Evolutionary conservation across 768 basidiomycete genomes (phyloP), one percentile per base, ranked within the genome.

Genomic region (Punctularia strigosozonata): DNA sequence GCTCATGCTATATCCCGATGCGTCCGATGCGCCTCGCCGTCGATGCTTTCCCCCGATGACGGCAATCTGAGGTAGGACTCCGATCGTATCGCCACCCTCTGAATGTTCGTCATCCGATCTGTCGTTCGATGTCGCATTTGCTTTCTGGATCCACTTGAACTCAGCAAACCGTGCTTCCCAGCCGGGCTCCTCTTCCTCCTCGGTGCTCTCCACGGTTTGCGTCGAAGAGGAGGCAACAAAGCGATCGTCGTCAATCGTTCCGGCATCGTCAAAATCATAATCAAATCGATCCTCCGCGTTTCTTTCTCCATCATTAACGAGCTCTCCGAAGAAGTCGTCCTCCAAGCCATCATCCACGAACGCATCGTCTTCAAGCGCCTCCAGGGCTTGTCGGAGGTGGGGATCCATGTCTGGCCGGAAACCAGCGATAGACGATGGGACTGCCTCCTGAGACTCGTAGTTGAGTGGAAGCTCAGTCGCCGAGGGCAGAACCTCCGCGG

Each of bases 361-460:
- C 2, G 83, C 91, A 43, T 94, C 90, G 50, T 99, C 92, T 43
- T 98, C 95, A 18, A 99, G 64, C 2, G 95, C 95, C 53, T 95
- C 91, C 13, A 99, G 63, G 0, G 77, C 76, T 58, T 99, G 95
- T 19, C 95, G 71, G 20, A 98, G 68, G 61, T 91, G 88, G 4
- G 90, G 89, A 55, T 99, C 87, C 86, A 99, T 87, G 52, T 94
- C 88, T 1, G 91, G 95, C 52, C 86, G 84, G 43, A 99, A 79
- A 2, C 95, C 92, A 19, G 80, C 64, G 36, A 94, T 78, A 45
- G 85, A 86, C 24, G 75, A 71, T 2, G 87, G 91, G 20, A 97
- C 65, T 21, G 77, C 75, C 47, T 85, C 76, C 45, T 85, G 79
- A 2, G 79, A 65, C 55, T 86, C 84, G 53, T 77, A 82, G 37